Evolutionary conservation across 306 rosid genomes (phyloP).

Genomic region (Hylodesmum podocarpum): DNA sequence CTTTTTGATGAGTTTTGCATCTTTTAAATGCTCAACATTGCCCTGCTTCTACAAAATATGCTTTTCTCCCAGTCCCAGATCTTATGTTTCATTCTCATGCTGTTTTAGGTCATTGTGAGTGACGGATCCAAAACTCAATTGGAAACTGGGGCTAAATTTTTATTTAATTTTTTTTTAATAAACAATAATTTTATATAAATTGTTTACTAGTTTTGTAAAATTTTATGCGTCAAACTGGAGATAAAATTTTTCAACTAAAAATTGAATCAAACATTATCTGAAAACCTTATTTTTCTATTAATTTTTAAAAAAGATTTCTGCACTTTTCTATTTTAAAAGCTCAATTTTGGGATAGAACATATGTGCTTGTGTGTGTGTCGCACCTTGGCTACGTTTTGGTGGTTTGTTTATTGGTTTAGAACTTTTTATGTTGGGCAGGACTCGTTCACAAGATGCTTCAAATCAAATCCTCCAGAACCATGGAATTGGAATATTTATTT

Average conservation of each 20-base stretch:
- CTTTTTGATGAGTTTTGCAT: neutral
- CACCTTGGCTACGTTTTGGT: slow-evolving; percentile 6
- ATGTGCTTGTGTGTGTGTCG: neutral
- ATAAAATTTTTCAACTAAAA: no score
- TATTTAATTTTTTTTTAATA: no score
- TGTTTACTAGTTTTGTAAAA: no score
- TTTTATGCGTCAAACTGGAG: no score
- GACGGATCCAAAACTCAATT: no score
- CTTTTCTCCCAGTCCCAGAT: neutral
- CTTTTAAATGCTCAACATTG: neutral
- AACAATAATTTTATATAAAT: no score
- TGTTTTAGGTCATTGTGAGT: neutral
- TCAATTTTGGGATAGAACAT: neutral
- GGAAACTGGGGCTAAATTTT: no score
- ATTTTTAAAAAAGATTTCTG: no score
- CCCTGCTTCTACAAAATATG: neutral
- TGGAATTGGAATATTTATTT: slow-evolving; percentile 97
- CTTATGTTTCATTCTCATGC: neutral
- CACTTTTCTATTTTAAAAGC: neutral
- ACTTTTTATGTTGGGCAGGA: slow-evolving; percentile 51
- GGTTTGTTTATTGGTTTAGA: slow-evolving; percentile 24
- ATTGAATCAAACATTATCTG: no score
- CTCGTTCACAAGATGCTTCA: slow-evolving; percentile 94
- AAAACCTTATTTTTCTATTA: no score
- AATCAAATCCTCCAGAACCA: slow-evolving; percentile 94